Percentiles rank a stretch among this genome's conserved stretches.
These are phyloP conservation scores for Coelastrella sp. DNA, from an alignment of 139 green algal species.

Conservation along the genomic window DNA sequence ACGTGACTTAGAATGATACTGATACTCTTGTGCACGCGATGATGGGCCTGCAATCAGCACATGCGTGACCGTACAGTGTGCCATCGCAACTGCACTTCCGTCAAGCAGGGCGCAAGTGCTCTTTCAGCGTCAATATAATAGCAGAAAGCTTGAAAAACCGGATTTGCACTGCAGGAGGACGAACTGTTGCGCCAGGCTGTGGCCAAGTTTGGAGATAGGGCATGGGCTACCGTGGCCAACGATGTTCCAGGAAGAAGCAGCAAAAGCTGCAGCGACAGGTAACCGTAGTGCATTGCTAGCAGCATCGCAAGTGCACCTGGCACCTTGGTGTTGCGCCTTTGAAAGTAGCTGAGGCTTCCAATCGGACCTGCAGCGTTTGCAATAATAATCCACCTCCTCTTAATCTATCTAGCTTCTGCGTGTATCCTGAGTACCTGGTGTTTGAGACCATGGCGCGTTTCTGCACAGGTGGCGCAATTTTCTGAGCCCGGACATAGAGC, in stretches of 20 bases:
- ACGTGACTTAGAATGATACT: too few species aligned
- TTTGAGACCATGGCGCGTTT: not conserved
- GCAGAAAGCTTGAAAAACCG: not conserved
- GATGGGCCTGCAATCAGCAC: too few species aligned
- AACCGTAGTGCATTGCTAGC: too few species aligned
- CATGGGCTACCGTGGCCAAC: slow-evolving; percentile 45
- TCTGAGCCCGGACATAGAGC: slow-evolving; percentile 51
- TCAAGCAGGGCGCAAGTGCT: not conserved
- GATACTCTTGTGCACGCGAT: too few species aligned
- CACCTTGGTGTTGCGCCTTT: too few species aligned
- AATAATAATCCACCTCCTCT: too few species aligned
- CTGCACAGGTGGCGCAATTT: slow-evolving; percentile 52
- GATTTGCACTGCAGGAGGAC: slow-evolving; percentile 39
- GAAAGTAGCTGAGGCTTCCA: too few species aligned
- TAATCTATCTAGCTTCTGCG: too few species aligned
- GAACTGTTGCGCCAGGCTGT: slow-evolving; percentile 42
- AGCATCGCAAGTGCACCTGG: too few species aligned
- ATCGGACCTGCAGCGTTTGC: too few species aligned
- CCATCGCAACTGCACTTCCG: slow-evolving; percentile 29
- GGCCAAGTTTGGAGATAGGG: slow-evolving; percentile 37
- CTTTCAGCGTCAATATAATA: too few species aligned
- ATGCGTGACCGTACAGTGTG: not conserved
- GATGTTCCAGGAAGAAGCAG: slow-evolving; percentile 43
- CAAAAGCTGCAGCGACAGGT: slow-evolving; percentile 55
- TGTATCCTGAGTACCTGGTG: too few species aligned